Evolutionary conservation across 495 filamentous ascomycete genomes (phyloP).

Genomic region (Achaetomiella virescens): DNA sequence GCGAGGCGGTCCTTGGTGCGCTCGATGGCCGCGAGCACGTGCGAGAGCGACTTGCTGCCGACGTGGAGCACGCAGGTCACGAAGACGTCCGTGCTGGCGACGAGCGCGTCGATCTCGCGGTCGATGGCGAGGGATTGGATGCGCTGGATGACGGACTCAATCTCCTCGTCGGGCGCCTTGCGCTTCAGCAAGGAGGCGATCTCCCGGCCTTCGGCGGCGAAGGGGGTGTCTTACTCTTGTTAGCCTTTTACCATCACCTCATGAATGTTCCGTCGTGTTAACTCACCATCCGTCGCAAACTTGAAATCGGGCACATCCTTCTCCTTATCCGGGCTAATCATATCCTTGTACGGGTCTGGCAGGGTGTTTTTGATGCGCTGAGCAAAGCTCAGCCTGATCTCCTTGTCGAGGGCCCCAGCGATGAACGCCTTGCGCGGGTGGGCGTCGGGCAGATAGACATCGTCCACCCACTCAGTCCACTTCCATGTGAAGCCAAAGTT

Average conservation of each 20-base stretch:
- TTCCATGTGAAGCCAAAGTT: slow-evolving; percentile 99
- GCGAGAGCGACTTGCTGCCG: slow-evolving; percentile 90
- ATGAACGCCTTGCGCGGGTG: slow-evolving; percentile 94
- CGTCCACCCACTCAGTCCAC: slow-evolving; percentile 95
- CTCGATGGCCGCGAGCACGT: slow-evolving; percentile 92
- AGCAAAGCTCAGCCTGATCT: slow-evolving; percentile 93
- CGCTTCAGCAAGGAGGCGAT: slow-evolving; percentile 70
- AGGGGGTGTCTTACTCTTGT: slow-evolving; percentile 60
- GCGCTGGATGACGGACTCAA: slow-evolving; percentile 65
- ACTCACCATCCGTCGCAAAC: slow-evolving; percentile 71
- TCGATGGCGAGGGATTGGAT: slow-evolving; percentile 72
- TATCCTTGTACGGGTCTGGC: slow-evolving; percentile 70
- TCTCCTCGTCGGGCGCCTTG: slow-evolving; percentile 75
- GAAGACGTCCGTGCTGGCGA: slow-evolving; percentile 84
- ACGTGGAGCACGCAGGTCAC: slow-evolving; percentile 88
- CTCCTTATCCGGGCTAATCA: slow-evolving; percentile 83
- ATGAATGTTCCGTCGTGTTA: not conserved
- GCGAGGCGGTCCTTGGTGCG: slow-evolving; percentile 88
- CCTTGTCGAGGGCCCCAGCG: slow-evolving; percentile 83
- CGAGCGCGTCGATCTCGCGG: slow-evolving; percentile 64
- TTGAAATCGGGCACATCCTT: slow-evolving; percentile 94
- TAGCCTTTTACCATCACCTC: slow-evolving; percentile 4
- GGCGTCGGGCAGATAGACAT: slow-evolving; percentile 66
- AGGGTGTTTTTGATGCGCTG: slow-evolving; percentile 92
- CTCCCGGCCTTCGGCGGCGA: slow-evolving; percentile 70